phyloP scores from a whole-genome alignment of 1,139 yeast genomes.

The Magnusiomyces ingens region DNA sequence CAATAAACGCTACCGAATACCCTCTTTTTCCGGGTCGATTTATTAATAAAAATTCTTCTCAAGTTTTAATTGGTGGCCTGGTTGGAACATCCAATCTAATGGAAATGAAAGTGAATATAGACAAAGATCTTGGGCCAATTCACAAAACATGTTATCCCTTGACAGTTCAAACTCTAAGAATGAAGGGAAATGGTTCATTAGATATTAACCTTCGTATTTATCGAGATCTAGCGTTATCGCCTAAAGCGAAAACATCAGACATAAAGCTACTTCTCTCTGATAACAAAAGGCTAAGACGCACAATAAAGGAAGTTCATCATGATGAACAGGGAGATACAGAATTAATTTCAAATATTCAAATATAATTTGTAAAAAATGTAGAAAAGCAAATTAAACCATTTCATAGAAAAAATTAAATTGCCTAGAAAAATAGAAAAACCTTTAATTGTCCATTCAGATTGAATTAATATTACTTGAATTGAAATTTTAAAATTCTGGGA shows the following conservation, averaged over 20 bases:
- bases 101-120: constrained; percentile 1
- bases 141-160: constrained; percentile 12
- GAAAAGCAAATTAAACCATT: background rate
- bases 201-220: constrained; percentile 10
- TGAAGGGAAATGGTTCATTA: constrained; percentile 9
- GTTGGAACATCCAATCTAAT: constrained; percentile 13
- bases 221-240: too few species aligned
- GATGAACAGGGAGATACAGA: too few species aligned
- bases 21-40: constrained; percentile 18
- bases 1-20: constrained; percentile 5
- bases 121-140: constrained; percentile 1
- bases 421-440: background rate
- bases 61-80: constrained; percentile 19
- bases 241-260: background rate
- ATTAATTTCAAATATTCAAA: too few species aligned
- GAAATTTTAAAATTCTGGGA: too few species aligned
- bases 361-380: background rate
- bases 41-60: constrained; percentile 13
- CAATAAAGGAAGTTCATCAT: too few species aligned
- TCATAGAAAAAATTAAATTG: background rate
- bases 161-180: constrained; percentile 7
- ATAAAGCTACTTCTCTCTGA: background rate
- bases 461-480: too few species aligned
- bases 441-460: too few species aligned
- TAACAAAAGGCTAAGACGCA: background rate